These are phyloP conservation scores for Trypanosoma boissoni DNA, from an alignment of 208 protist species.

Conservation along the genomic window DNA sequence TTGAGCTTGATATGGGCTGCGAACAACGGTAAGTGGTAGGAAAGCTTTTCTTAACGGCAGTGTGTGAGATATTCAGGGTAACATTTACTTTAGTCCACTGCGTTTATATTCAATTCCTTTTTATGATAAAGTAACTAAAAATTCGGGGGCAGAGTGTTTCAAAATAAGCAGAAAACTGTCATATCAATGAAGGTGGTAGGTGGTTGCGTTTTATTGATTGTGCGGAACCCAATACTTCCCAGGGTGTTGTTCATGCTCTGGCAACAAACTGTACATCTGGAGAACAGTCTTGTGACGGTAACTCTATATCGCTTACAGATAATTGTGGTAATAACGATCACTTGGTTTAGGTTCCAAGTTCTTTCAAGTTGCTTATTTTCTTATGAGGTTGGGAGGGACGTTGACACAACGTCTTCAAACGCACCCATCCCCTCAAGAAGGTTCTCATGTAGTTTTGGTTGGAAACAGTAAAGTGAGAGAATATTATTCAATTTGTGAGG, in stretches of 20 bases:
- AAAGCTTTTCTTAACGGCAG: constrained; percentile 15
- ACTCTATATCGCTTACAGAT: constrained; percentile 21
- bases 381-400: neutral
- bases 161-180: constrained; percentile 18
- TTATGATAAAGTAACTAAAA: neutral
- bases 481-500: constrained; percentile 14
- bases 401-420: neutral
- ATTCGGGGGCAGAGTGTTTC: constrained; percentile 4
- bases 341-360: constrained; percentile 18
- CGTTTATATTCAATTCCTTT: neutral
- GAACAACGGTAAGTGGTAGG: constrained; percentile 1
- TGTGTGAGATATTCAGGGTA: constrained; percentile 24
- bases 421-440: neutral
- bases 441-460: constrained; percentile 1
- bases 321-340: constrained; percentile 17
- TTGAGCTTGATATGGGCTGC: constrained; percentile 16
- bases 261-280: constrained; percentile 3
- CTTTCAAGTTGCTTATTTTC: constrained; percentile 17
- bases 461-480: constrained; percentile 11
- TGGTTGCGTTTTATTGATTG: constrained; percentile 22
- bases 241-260: constrained; percentile 1
- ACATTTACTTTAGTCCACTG: constrained; percentile 23
- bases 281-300: constrained; percentile 19
- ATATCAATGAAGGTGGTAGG: constrained; percentile 21
- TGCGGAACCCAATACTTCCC: neutral